These are phyloP conservation scores for Xylaria sp. DNA, from an alignment of 2,329 filamentous ascomycete genomes.

Conservation along the genomic window DNA sequence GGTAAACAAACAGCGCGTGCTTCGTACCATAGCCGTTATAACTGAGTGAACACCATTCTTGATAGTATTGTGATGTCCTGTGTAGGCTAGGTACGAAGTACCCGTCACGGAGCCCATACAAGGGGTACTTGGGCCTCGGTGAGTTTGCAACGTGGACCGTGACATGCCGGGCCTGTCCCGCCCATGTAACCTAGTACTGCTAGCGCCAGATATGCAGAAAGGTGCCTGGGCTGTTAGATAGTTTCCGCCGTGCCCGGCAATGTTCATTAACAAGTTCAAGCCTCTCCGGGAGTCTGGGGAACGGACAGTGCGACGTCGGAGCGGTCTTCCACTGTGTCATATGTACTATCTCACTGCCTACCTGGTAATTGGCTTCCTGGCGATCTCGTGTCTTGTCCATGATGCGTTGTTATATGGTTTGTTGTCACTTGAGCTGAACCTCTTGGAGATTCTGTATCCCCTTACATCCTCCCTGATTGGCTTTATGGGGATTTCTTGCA, in stretches of 20 bases:
- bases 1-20: not conserved
- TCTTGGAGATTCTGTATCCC: slow-evolving; percentile 12
- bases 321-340: slow-evolving; percentile 13
- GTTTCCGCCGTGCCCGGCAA: not conserved
- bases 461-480: slow-evolving; percentile 18
- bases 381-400: slow-evolving; percentile 26
- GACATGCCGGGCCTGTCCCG: no score
- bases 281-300: slow-evolving; percentile 17
- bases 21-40: not conserved
- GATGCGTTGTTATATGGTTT: slow-evolving; percentile 15
- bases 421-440: slow-evolving; percentile 21
- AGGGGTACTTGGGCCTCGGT: not conserved
- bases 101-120: no score
- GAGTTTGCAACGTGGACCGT: not conserved
- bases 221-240: not conserved
- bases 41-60: no score
- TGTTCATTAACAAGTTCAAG: not conserved
- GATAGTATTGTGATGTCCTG: no score
- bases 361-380: slow-evolving; percentile 18
- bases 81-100: no score
- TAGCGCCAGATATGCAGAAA: no score
- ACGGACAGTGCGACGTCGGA: slow-evolving; percentile 12
- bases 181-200: no score
- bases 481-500: slow-evolving; percentile 11
- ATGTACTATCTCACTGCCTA: not conserved